Evolutionary conservation across 2,329 filamentous ascomycete genomes (phyloP), one percentile per base, ranked within the genome.

Genomic region (Talaromyces islandicus): DNA sequence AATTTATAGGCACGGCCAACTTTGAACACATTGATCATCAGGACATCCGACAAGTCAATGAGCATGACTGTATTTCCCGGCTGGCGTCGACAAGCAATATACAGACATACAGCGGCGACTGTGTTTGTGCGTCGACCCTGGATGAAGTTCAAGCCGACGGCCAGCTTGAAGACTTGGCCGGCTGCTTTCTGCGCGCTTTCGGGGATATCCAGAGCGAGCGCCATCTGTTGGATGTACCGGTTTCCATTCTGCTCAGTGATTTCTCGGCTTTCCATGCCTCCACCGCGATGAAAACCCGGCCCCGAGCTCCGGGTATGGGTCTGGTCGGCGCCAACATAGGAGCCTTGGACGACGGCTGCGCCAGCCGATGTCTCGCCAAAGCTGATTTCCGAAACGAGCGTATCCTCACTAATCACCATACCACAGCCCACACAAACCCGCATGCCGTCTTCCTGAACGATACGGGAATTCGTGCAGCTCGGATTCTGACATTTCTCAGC

Each of bases 1-100:
- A 87, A 86, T 73, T 95, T 96, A 81, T 96, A 97, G 29, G 91
- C 90, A 63, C 90, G 88, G 48, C 94, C 94, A 14, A 99, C 83
- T 64, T 90, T 88, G 77, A 96, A 99, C 25, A 99, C 93, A 67
- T 97, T 96, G 71, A 94, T 85, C 71, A 80, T 79, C n/a, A 88
- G 77, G 48, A 93, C 82, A 71, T 99, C 94, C 12, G 94, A 91
- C 70, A 99, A 86, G 72, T 99, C 94, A 72, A 99, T 97, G 50
- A 99, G 83, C 88, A 99, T 92, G 66, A 94, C 83, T 48, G 88
- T 89, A 71, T 94, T 96, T 25, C 88, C 87, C 50, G 85, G 85
- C 63, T 90, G 86, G 58, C 88, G 85, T 63, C 94, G 87, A 70
- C 91, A 96, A 14, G 91, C 91, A 59, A 91, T 88, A 67, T 97